Evolutionary conservation across 345 rosid species (phyloP).

Genomic region (Theobroma cacao): DNA sequence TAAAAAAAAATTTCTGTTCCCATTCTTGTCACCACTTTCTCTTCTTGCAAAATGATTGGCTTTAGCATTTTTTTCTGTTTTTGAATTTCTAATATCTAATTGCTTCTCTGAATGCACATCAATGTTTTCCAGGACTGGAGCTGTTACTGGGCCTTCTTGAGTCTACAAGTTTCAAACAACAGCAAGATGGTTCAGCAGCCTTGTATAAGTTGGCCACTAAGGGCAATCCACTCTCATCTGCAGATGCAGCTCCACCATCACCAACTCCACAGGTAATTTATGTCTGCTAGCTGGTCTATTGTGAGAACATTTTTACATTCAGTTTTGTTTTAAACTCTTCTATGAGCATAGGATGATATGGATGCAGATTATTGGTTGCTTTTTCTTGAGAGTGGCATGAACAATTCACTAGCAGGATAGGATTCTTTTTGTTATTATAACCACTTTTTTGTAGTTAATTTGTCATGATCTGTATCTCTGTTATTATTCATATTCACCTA

Average conservation of each 20-base stretch:
- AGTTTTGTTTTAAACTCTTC: neutral
- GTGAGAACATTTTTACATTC: neutral
- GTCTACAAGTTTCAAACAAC: constrained; percentile 50
- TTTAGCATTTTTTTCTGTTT: neutral
- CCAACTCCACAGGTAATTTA: constrained; percentile 54
- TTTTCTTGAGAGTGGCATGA: neutral
- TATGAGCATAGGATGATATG: neutral
- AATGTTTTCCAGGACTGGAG: constrained; percentile 44
- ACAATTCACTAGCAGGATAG: neutral
- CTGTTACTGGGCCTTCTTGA: constrained; percentile 54
- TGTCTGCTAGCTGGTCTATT: neutral
- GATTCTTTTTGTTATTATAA: neutral
- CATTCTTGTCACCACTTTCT: neutral
- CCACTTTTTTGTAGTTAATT: neutral
- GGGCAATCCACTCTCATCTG: constrained; percentile 42
- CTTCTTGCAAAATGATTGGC: neutral
- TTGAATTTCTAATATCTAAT: neutral
- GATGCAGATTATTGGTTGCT: neutral
- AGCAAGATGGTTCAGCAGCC: constrained; percentile 50
- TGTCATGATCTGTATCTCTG: neutral
- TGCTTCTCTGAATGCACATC: neutral
- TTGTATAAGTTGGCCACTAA: constrained; percentile 57
- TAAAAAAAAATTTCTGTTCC: constrained; percentile 13
- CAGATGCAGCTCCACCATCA: constrained; percentile 62
- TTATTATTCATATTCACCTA: neutral